Percentiles rank a stretch among this genome's conserved stretches.
Evolutionary conservation across 176 grass and related monocot genomes (phyloP).

Genomic region (Zea mays): DNA sequence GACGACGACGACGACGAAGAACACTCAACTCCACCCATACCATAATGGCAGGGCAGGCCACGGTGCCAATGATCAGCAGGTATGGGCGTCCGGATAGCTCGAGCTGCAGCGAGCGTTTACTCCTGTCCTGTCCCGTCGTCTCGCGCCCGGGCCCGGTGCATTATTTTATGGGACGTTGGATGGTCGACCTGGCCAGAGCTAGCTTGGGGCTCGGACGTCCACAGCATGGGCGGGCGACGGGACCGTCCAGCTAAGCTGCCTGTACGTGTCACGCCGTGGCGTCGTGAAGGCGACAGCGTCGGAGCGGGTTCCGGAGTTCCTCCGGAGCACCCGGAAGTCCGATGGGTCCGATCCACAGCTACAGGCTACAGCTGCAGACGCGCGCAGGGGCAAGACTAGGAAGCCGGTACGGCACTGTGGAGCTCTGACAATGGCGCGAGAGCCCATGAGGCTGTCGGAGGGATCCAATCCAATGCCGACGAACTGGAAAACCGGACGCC

Average conservation of each 20-base stretch:
- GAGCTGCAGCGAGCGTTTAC: not conserved
- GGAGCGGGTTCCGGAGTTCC: conserved; percentile 31
- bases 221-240: conserved; percentile 31
- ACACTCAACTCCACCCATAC: not conserved
- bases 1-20: too few relatives aligned
- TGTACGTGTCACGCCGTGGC: conserved; percentile 21
- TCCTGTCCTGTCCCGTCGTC: too few relatives aligned
- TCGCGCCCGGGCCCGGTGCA: not conserved
- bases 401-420: not conserved
- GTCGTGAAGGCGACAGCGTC: conserved; percentile 32
- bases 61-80: conserved; percentile 34
- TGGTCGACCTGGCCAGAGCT: not conserved
- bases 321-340: not conserved
- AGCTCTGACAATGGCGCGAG: conserved; percentile 17
- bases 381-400: not conserved
- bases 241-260: conserved; percentile 21
- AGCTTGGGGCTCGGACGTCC: not conserved
- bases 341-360: not conserved
- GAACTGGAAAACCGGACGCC: not conserved
- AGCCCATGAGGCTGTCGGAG: not conserved
- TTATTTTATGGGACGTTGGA: not conserved
- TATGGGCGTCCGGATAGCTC: conserved; percentile 31
- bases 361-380: not conserved
- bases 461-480: conserved; percentile 29
- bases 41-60: not conserved